A percentile compares a stretch with the other conserved stretches of the same genome.
These are phyloP conservation scores for Monsonia emarginata DNA, from an alignment of 441 rosid genomes.

Conservation along the genomic window DNA sequence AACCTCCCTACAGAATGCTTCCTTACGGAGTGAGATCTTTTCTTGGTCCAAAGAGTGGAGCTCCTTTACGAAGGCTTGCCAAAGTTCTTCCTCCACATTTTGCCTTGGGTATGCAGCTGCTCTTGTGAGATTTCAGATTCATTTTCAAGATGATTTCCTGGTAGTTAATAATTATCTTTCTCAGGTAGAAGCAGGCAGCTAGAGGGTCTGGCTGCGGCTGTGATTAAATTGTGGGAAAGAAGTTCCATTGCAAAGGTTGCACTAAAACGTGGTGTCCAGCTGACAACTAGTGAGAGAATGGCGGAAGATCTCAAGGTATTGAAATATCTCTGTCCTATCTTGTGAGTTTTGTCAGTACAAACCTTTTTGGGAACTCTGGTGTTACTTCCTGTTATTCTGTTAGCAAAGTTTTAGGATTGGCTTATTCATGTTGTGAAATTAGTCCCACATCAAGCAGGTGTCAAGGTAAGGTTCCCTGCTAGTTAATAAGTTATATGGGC, in stretches of 20 bases:
- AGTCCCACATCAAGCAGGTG: neutral
- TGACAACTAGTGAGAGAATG: constrained; percentile 95
- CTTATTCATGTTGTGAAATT: too few species aligned
- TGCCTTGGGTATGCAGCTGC: constrained; percentile 55
- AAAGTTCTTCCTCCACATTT: constrained; percentile 83
- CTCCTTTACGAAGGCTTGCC: constrained; percentile 70
- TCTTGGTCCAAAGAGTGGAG: constrained; percentile 56
- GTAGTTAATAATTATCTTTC: constrained; percentile 18
- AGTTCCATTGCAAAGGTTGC: constrained; percentile 78
- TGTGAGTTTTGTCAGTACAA: neutral
- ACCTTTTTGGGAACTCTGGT: neutral
- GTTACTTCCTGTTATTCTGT: neutral
- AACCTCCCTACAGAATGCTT: constrained; percentile 82
- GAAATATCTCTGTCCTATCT: neutral
- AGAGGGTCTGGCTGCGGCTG: constrained; percentile 77
- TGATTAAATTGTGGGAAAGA: constrained; percentile 70
- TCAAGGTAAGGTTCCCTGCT: neutral
- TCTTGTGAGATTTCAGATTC: neutral
- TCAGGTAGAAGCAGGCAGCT: constrained; percentile 81
- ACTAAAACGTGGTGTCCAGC: constrained; percentile 80
- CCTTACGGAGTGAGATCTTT: constrained; percentile 76
- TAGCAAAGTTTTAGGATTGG: neutral
- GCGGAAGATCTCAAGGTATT: constrained; percentile 88
- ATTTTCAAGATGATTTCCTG: constrained; percentile 12
- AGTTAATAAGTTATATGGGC: neutral